Evolutionary conservation across 108 stramenopile genomes (phyloP).

Genomic region (Cyclotella cryptica): DNA sequence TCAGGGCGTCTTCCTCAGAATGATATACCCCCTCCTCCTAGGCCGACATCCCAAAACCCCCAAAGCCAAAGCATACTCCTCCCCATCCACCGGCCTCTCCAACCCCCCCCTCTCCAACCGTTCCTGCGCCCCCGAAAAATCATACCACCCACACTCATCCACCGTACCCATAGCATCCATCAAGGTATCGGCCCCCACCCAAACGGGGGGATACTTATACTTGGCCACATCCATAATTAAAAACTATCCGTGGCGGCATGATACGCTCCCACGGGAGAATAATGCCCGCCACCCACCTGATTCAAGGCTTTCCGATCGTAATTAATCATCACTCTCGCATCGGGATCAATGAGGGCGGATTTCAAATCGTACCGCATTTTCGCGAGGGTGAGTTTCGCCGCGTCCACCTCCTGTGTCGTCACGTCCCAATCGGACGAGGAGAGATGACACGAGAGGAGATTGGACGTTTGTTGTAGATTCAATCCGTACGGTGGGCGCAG

Average conservation of each 20-base stretch:
- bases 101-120: constrained; percentile 6
- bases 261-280: constrained; percentile 91
- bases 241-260: constrained; percentile 75
- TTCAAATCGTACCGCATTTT: constrained; percentile 62
- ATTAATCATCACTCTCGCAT: constrained; percentile 77
- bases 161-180: constrained; percentile 70
- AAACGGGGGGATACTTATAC: constrained; percentile 97
- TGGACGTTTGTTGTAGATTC: constrained; percentile 54
- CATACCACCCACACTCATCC: constrained; percentile 70
- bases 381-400: constrained; percentile 21
- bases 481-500: constrained; percentile 66
- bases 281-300: constrained; percentile 96
- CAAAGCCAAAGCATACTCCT: constrained; percentile 38
- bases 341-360: constrained; percentile 59
- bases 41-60: constrained; percentile 54
- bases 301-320: constrained; percentile 64
- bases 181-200: constrained; percentile 81
- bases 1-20: constrained; percentile 42
- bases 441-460: constrained; percentile 72
- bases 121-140: constrained; percentile 52
- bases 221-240: constrained; percentile 97
- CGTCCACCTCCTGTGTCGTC: constrained; percentile 52
- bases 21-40: constrained; percentile 66
- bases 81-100: constrained; percentile 16
- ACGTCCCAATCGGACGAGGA: constrained; percentile 38